Conservation (phyloP, 495 filamentous ascomycete genomes). For the Talaromyces stipitatus region DNA sequence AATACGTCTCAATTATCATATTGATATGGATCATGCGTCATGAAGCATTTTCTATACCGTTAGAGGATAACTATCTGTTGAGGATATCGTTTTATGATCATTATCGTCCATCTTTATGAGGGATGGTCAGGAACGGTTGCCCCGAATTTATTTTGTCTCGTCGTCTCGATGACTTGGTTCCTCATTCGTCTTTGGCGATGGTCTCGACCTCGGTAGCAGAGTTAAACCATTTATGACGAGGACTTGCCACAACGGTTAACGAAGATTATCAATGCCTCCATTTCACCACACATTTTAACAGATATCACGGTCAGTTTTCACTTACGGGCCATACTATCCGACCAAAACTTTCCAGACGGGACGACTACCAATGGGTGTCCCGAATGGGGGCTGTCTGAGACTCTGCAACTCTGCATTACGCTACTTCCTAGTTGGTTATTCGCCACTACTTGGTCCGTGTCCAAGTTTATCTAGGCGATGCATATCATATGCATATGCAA, state of each 20-base stretch:
- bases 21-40: background rate
- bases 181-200: too few species aligned
- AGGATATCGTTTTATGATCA: background rate
- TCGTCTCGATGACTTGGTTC: background rate
- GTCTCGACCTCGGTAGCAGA: too few species aligned
- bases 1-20: background rate
- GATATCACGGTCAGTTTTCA: background rate
- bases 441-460: background rate
- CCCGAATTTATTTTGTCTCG: background rate
- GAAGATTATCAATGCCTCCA: background rate
- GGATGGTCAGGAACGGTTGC: background rate
- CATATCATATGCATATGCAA: conserved; percentile 1
- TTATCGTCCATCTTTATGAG: background rate
- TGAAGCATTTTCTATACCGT: conserved; percentile 1
- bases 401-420: background rate
- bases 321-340: background rate
- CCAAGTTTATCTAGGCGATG: background rate
- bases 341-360: background rate
- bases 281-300: background rate
- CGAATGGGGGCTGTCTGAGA: background rate
- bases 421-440: background rate
- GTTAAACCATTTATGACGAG: background rate
- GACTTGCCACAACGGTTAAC: background rate
- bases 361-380: background rate
- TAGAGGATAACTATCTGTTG: background rate